Evolutionary conservation across 805 yeast genomes (phyloP).

Genomic region (Lachancea fermentati): DNA sequence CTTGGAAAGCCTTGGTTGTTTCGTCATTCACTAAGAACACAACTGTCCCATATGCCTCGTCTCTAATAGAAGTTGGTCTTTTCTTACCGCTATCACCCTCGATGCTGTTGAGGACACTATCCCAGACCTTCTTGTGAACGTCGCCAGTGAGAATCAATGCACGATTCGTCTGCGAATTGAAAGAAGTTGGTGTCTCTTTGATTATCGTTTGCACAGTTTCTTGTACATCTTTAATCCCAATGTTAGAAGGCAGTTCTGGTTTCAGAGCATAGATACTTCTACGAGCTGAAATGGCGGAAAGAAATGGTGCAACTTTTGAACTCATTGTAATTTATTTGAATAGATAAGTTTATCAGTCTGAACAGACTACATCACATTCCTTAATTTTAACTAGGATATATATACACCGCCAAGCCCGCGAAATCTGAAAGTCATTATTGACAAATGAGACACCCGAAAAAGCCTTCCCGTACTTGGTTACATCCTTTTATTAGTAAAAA

Average conservation of each 20-base stretch:
- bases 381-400: too few species aligned
- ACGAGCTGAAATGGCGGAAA: conserved; percentile 36
- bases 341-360: neutral
- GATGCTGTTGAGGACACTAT: conserved; percentile 33
- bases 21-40: conserved; percentile 43
- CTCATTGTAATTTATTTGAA: neutral
- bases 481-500: too few species aligned
- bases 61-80: conserved; percentile 39
- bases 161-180: conserved; percentile 47
- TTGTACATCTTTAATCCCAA: conserved; percentile 37
- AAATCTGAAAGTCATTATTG: too few species aligned
- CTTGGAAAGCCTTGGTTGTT: conserved; percentile 37
- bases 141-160: conserved; percentile 44
- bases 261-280: conserved; percentile 44
- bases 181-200: conserved; percentile 45
- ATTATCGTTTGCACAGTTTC: conserved; percentile 39
- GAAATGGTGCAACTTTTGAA: conserved; percentile 13
- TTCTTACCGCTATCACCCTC: conserved; percentile 36
- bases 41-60: conserved; percentile 45
- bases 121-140: conserved; percentile 43
- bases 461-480: too few species aligned
- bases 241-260: conserved; percentile 39
- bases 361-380: neutral
- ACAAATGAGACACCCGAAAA: too few species aligned
- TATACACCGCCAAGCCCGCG: too few species aligned